These are phyloP conservation scores for Penicillium manginii DNA, from an alignment of 495 filamentous ascomycete genomes.

Conservation along the genomic window DNA sequence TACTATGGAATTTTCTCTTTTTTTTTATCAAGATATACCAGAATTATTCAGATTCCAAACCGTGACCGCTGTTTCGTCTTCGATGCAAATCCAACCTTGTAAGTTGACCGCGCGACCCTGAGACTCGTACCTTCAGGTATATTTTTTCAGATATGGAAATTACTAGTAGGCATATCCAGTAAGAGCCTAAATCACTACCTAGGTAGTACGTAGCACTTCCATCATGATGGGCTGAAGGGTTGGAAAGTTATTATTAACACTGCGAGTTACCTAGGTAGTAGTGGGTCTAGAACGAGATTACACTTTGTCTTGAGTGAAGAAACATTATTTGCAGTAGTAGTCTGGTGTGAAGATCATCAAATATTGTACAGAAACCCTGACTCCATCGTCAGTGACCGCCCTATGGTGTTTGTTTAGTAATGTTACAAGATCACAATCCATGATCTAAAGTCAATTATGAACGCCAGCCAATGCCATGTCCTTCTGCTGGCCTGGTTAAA, in stretches of 20 bases:
- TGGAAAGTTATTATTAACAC: not conserved
- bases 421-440: not conserved
- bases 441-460: conserved; percentile 4
- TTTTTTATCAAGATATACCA: too few species aligned
- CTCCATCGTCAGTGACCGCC: conserved; percentile 17
- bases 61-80: too few species aligned
- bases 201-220: too few species aligned
- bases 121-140: too few species aligned
- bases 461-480: conserved; percentile 15
- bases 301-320: conserved; percentile 21
- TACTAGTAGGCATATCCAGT: too few species aligned
- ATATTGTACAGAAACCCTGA: conserved; percentile 26
- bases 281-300: not conserved
- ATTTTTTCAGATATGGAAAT: too few species aligned
- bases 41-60: too few species aligned
- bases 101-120: too few species aligned
- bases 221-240: too few species aligned
- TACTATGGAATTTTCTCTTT: too few species aligned
- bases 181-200: too few species aligned
- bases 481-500: not conserved
- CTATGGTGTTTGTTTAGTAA: not conserved
- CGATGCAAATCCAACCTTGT: too few species aligned
- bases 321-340: conserved; percentile 23
- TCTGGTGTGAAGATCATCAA: conserved; percentile 19
- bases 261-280: not conserved